Percentiles rank a stretch among this genome's conserved stretches.
Evolutionary conservation across 2,329 filamentous ascomycete genomes (phyloP).

Genomic region (Rhynchosporium secalis): DNA sequence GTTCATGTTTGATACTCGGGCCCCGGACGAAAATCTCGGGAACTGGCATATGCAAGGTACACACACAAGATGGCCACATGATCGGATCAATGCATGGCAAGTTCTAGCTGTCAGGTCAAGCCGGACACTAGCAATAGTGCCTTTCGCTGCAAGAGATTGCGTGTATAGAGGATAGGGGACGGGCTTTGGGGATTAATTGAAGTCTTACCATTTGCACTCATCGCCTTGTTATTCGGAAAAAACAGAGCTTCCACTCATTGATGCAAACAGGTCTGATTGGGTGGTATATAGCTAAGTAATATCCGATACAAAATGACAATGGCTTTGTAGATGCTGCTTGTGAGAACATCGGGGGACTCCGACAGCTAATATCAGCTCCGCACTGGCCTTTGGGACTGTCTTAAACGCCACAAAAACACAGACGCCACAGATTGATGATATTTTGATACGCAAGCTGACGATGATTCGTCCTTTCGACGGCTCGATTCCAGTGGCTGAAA

Average conservation of each 20-base stretch:
- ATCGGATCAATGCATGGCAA: neutral
- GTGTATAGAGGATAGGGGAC: neutral
- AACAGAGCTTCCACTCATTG: too few species aligned
- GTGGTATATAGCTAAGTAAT: too few species aligned
- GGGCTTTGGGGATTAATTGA: neutral
- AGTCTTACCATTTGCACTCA: too few species aligned
- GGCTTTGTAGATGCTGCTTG: neutral
- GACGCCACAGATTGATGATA: neutral
- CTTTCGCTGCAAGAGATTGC: neutral
- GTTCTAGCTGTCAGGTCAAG: neutral
- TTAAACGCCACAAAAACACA: constrained; percentile 3
- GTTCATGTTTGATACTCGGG: neutral
- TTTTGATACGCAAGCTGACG: neutral
- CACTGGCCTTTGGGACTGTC: neutral
- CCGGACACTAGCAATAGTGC: constrained; percentile 2
- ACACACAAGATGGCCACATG: neutral
- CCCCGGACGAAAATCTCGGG: neutral
- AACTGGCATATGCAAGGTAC: constrained; percentile 2
- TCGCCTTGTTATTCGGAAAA: too few species aligned
- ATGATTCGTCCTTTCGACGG: neutral
- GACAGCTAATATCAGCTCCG: neutral
- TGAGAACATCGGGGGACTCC: neutral
- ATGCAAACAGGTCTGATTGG: too few species aligned
- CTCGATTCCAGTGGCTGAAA: neutral
- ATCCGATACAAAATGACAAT: neutral